These are phyloP conservation scores for Pestalotiopsis sp. DNA, from an alignment of 2,329 filamentous ascomycete genomes.

Conservation along the genomic window DNA sequence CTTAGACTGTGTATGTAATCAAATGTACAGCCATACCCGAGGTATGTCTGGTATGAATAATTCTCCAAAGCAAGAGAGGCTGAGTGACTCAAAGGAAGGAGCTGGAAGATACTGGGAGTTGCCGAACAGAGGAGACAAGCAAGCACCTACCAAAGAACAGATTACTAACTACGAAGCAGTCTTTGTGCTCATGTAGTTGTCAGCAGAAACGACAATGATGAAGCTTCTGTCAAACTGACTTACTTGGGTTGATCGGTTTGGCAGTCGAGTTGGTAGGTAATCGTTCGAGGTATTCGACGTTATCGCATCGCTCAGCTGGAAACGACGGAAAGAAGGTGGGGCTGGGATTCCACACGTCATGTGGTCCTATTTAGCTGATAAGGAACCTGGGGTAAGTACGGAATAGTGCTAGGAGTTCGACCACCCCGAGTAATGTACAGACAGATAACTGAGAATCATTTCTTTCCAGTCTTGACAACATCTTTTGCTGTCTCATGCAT, in stretches of 20 bases:
- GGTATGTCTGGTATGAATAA: background rate
- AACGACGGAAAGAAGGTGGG: background rate
- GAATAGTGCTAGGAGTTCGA: background rate
- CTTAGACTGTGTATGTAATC: background rate
- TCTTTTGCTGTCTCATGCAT: too few relatives aligned
- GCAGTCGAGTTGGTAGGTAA: background rate
- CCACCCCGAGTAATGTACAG: background rate
- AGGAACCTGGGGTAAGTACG: slow-evolving; percentile 1
- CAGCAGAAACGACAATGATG: background rate
- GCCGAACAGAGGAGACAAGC: background rate
- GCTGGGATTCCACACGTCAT: slow-evolving; percentile 5
- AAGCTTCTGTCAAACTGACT: background rate
- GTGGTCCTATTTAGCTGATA: slow-evolving; percentile 9
- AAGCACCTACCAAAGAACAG: background rate
- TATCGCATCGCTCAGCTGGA: slow-evolving; percentile 1
- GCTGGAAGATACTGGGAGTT: background rate
- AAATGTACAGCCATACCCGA: background rate
- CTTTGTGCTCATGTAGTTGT: background rate
- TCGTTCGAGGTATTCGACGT: background rate
- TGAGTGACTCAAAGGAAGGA: background rate
- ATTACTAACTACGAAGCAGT: background rate
- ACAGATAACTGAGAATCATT: background rate
- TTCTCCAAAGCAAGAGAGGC: background rate
- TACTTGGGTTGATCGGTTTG: background rate
- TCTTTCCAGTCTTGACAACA: too few relatives aligned